Percentiles rank a stretch among this genome's conserved stretches.
Conservation (phyloP, 108 stramenopile genomes). For the Skeletonema marinoi region DNA sequence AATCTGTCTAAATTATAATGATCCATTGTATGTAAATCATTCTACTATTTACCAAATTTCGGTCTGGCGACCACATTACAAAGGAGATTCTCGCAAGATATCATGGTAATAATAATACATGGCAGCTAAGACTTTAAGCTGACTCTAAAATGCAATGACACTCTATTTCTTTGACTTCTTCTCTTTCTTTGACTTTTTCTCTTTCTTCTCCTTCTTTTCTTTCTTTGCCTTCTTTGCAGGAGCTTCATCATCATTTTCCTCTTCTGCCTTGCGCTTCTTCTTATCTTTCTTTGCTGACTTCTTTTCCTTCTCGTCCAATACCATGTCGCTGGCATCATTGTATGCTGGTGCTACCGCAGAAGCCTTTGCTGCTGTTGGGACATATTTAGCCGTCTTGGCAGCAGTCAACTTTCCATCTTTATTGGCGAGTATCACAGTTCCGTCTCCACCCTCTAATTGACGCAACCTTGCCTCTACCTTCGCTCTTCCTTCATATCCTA, state of each 20-base stretch:
- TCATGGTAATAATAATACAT: not conserved
- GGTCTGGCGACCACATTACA: no score
- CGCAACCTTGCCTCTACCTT: conserved; percentile 98
- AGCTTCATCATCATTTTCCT: conserved; percentile 30
- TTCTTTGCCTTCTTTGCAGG: conserved; percentile 52
- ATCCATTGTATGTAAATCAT: not conserved
- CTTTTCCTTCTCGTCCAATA: conserved; percentile 55
- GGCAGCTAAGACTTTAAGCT: not conserved
- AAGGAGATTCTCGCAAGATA: not conserved
- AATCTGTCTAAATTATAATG: not conserved
- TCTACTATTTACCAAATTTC: not conserved
- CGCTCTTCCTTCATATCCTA: conserved; percentile 94
- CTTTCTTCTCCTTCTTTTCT: conserved; percentile 58
- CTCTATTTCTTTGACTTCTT: conserved; percentile 51
- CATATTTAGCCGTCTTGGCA: conserved; percentile 80
- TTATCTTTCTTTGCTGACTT: conserved; percentile 68
- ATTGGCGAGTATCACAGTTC: conserved; percentile 65
- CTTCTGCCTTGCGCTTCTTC: conserved; percentile 82
- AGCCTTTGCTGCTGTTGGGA: conserved; percentile 75
- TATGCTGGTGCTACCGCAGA: conserved; percentile 73
- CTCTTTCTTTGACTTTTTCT: conserved; percentile 52
- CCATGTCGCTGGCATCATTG: conserved; percentile 92
- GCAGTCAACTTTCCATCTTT: conserved; percentile 73
- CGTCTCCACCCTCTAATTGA: conserved; percentile 93
- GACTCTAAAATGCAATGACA: conserved; percentile 2